A percentile compares a stretch with the other conserved stretches of the same genome.
Evolutionary conservation across 2,329 filamentous ascomycete genomes (phyloP).

Genomic region (Penicillium palitans): DNA sequence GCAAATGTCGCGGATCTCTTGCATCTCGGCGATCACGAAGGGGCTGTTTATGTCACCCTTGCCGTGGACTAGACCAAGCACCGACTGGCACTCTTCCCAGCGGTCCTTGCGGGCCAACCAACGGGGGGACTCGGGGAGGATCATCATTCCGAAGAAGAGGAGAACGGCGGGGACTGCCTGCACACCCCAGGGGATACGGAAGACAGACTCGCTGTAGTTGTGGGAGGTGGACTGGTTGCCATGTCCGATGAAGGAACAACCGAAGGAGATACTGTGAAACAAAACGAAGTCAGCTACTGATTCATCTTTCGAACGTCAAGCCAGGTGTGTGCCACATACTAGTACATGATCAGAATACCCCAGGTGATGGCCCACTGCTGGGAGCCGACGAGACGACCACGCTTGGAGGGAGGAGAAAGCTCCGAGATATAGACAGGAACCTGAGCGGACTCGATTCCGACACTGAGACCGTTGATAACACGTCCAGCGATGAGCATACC

Average conservation of each 20-base stretch:
- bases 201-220: conserved; percentile 51
- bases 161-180: conserved; percentile 63
- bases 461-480: conserved; percentile 68
- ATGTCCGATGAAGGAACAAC: conserved; percentile 11
- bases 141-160: conserved; percentile 57
- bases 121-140: conserved; percentile 59
- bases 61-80: conserved; percentile 61
- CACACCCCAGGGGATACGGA: conserved; percentile 64
- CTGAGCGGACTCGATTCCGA: conserved; percentile 70
- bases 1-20: conserved; percentile 71
- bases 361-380: conserved; percentile 77
- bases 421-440: conserved; percentile 73
- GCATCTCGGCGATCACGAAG: conserved; percentile 67
- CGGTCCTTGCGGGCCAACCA: conserved; percentile 65
- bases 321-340: conserved; percentile 57
- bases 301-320: conserved; percentile 41
- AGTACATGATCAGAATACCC: conserved; percentile 71
- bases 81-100: conserved; percentile 54
- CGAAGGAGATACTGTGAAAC: conserved; percentile 43
- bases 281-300: conserved; percentile 2
- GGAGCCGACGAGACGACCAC: conserved; percentile 66
- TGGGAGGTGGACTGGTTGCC: conserved; percentile 28
- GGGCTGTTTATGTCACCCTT: conserved; percentile 64
- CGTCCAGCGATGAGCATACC: conserved; percentile 70
- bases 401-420: conserved; percentile 57